Evolutionary conservation across 2,329 filamentous ascomycete genomes (phyloP), one percentile per base, ranked within the genome.

Genomic region (Xylariaceae sp.): DNA sequence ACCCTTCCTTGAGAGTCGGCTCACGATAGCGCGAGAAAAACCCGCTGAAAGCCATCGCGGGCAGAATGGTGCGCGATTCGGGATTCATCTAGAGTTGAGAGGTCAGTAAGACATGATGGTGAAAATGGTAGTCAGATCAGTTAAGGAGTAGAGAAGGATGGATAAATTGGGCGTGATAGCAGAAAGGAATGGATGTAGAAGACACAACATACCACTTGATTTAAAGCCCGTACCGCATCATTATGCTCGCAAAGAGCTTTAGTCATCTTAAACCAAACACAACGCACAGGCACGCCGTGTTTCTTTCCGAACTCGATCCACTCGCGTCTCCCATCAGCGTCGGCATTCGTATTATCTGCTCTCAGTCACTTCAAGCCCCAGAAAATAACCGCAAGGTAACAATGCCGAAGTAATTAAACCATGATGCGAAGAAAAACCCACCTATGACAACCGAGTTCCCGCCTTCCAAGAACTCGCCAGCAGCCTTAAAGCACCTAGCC

Each of bases 261-360:
- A 1, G 83, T 74, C 11, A 89, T 85, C 41, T 83, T 86, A 70
- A 98, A 93, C 66, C 86, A 85, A 8, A 97, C 74, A 61, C 92
- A 95, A 37, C 92, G 85, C 56, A 95, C 86, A 2, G 87, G 85
- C 2, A 94, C 74, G 4, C 79, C 72, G 58, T 81, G 70, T 57
- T 85, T 84, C 53, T 75, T 77, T 16, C 90, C 90, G 22, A 97
- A 68, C 21, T 79, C 71, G 23, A 88, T 68, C 92, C 92, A 97
- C 49, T 86, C 70, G n/a, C 77, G 76, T 53, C 93, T 79, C 20
- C 85, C 88, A 42, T 88, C 85, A 10, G 74, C 64, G 67, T 95
- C 86, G 22, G 91, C 81, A 63, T 98, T 98, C n/a, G 93, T 97
- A 65, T 95, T 97, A 67, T 98, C 93, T 93, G 5, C 4, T 3